Evolutionary conservation across 495 filamentous ascomycete genomes (phyloP).

Genomic region (Ascodesmis nigricans): DNA sequence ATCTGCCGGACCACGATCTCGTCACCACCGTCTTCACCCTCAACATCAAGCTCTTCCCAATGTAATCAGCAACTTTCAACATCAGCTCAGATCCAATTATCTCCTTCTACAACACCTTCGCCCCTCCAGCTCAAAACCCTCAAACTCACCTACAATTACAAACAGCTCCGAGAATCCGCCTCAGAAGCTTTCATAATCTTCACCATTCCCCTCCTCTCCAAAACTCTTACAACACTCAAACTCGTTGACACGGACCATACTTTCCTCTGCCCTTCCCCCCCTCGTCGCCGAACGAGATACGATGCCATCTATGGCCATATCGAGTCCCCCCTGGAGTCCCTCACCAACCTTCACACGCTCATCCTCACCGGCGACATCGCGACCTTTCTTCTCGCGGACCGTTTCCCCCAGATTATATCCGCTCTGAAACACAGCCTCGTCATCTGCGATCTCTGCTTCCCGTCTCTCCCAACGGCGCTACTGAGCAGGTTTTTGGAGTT

Average conservation of each 20-base stretch:
- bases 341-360: conserved; percentile 11
- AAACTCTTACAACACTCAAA: conserved; percentile 15
- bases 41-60: conserved; percentile 9
- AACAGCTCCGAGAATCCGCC: conserved; percentile 8
- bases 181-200: conserved; percentile 5
- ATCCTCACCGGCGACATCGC: conserved; percentile 15
- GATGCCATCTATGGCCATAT: neutral
- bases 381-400: conserved; percentile 13
- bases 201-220: conserved; percentile 7
- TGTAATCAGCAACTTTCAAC: conserved; percentile 1
- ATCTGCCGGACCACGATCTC: conserved; percentile 10
- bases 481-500: conserved; percentile 18
- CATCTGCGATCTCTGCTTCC: conserved; percentile 14
- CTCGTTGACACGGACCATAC: conserved; percentile 10
- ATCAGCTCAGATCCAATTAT: too few relatives aligned
- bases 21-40: conserved; percentile 6
- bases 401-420: conserved; percentile 11
- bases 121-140: conserved; percentile 7
- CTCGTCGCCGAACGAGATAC: conserved; percentile 2
- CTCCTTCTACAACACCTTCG: conserved; percentile 1
- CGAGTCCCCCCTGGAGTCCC: conserved; percentile 12
- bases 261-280: conserved; percentile 6
- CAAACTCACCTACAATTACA: conserved; percentile 14
- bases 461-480: conserved; percentile 17
- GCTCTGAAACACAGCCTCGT: conserved; percentile 9